A percentile compares a stretch with the other conserved stretches of the same genome.
phyloP scores from a whole-genome alignment of 2,329 filamentous ascomycete genomes.

The Fusarium anthophilum region DNA sequence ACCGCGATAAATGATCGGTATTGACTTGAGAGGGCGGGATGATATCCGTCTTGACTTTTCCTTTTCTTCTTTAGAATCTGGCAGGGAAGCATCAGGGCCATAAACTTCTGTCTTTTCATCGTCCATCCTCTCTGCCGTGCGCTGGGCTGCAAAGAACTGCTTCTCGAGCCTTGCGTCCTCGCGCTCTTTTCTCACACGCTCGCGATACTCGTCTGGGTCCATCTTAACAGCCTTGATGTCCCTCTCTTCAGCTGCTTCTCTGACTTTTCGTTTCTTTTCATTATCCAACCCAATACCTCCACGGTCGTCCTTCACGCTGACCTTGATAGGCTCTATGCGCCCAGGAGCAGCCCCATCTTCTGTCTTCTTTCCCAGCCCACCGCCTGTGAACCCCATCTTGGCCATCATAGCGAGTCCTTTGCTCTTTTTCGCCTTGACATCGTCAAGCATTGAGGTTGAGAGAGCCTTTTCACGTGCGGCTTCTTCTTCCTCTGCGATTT shows the following conservation, averaged over 20 bases:
- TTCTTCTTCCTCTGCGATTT: conserved; percentile 79
- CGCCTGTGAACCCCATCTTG: conserved; percentile 90
- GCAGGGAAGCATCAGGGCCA: conserved; percentile 26
- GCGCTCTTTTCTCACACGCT: conserved; percentile 74
- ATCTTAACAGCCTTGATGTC: conserved; percentile 68
- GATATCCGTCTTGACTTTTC: conserved; percentile 50
- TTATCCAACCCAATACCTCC: conserved; percentile 86
- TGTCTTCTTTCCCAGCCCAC: conserved; percentile 71
- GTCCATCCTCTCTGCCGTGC: conserved; percentile 81
- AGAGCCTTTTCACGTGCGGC: conserved; percentile 79
- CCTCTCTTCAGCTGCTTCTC: conserved; percentile 68
- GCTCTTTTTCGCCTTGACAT: conserved; percentile 66
- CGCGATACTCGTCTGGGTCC: conserved; percentile 77
- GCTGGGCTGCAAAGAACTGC: conserved; percentile 80
- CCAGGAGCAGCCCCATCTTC: conserved; percentile 52
- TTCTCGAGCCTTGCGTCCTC: conserved; percentile 75
- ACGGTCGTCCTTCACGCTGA: conserved; percentile 80
- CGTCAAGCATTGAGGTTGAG: conserved; percentile 74
- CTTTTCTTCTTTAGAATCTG: conserved; percentile 21
- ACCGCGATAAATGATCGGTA: conserved; percentile 83
- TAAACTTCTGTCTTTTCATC: conserved; percentile 54
- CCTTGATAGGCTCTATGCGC: conserved; percentile 74
- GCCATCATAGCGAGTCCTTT: conserved; percentile 98
- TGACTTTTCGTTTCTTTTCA: conserved; percentile 81
- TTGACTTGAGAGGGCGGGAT: conserved; percentile 66